Base-by-base conservation (phyloP, 441 rosid genomes). In the Flueggea neowawraea region DNA sequence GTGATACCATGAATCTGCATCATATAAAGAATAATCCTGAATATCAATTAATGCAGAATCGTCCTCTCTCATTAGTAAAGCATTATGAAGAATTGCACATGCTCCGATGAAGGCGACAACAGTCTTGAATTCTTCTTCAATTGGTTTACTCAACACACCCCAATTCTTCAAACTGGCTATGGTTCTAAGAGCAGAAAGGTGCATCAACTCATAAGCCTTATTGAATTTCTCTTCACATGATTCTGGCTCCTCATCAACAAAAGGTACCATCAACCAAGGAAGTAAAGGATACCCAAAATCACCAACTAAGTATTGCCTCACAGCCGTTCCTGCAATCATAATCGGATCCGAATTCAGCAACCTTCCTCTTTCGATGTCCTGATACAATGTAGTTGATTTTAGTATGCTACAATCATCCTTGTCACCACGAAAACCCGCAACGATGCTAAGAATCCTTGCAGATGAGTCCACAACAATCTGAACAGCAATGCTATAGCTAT, bases 201-300 rank as follows among this genome's bases (percentile, higher is more conserved):
- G 74, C 80, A 78, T 69, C 49, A 47, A 60, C 17, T 65, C 55
- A 50, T 56, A 78, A 0, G 74, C 80, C n/a, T 22, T 53, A 32
- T 82, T 87, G 82, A 81, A 84, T 52, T 61, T 62, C 48, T 64
- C 84, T 57, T 78, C 80, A 32, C 22, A 15, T 28, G 94, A 73
- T 33, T 76, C 84, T 0, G 76, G 71, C 12, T 44, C 60, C 10
- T 53, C 69, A 61, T 73, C 75, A 44, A 43, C 62, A 62, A 76
- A 81, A 47, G 94, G 94, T 13, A 84, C 84, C 75, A 87, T 81
- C 52, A 87, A 55, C 90, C 90, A 84, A 12, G 86, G 94, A 71
- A 87, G 88, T 71, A 82, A 70, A 62, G 90, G 94, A 53, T 82
- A 86, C 16, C 69, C 80, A 61, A 58, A 69, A 63, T 70, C 75